Percentiles rank a stretch among this genome's conserved stretches.
phyloP scores from a whole-genome alignment of 192 early-diverging fungal species.

The Coemansia sp. region DNA sequence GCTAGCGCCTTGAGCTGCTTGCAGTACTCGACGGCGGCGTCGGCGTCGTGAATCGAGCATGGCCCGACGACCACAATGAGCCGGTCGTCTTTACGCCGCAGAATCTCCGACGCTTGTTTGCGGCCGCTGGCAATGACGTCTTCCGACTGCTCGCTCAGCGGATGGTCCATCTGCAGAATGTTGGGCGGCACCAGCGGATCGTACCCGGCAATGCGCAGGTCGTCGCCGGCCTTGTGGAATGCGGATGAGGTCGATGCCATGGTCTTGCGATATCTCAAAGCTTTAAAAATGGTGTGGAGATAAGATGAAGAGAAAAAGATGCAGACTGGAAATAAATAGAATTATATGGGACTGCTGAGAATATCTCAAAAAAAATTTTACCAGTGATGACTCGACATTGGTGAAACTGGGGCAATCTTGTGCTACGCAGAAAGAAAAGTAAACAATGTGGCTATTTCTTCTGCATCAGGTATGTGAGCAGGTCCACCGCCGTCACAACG shows the following conservation, averaged over 20 bases:
- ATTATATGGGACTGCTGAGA: background rate
- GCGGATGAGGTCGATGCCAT: slow-evolving; percentile 53
- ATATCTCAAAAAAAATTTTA: background rate
- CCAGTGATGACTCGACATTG: background rate
- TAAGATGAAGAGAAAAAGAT: background rate
- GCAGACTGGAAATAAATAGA: background rate
- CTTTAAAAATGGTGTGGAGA: background rate
- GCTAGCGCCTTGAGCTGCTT: slow-evolving; percentile 58
- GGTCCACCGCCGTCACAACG: slow-evolving; percentile 95
- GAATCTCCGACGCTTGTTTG: slow-evolving; percentile 68
- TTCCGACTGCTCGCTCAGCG: slow-evolving; percentile 57
- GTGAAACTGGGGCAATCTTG: background rate
- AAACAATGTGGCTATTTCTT: slow-evolving; percentile 20
- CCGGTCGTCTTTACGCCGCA: slow-evolving; percentile 81
- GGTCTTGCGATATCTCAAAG: background rate
- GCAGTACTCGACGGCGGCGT: slow-evolving; percentile 85
- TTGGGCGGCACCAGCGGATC: slow-evolving; percentile 91
- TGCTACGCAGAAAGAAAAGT: background rate
- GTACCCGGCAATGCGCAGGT: slow-evolving; percentile 84
- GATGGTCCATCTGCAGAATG: slow-evolving; percentile 83
- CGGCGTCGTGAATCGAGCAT: slow-evolving; percentile 93
- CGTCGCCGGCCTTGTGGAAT: slow-evolving; percentile 64
- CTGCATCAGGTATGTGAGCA: slow-evolving; percentile 78
- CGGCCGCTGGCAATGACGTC: slow-evolving; percentile 57
- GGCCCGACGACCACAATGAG: slow-evolving; percentile 91